These are phyloP conservation scores for Candida alai DNA, from an alignment of 805 yeast genomes.

Conservation along the genomic window DNA sequence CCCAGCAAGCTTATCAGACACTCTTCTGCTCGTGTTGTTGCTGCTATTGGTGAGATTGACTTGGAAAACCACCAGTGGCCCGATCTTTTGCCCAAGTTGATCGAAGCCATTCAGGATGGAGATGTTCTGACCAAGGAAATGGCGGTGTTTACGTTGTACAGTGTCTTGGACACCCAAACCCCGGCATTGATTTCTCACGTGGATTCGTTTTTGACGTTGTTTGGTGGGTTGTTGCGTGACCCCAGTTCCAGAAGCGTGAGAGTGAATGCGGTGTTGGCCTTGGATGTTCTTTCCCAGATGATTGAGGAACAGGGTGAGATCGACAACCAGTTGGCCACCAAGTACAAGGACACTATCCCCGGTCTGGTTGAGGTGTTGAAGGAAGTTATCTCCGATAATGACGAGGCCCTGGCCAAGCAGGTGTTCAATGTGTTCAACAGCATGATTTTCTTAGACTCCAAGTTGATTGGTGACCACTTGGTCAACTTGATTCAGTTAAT, in stretches of 20 bases:
- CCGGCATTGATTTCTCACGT: constrained; percentile 55
- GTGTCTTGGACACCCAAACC: constrained; percentile 71
- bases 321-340: constrained; percentile 40
- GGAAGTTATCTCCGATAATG: constrained; percentile 67
- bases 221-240: constrained; percentile 61
- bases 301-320: constrained; percentile 58
- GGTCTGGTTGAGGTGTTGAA: constrained; percentile 76
- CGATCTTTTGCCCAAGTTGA: constrained; percentile 66
- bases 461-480: constrained; percentile 73
- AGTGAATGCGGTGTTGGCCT: constrained; percentile 76
- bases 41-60: constrained; percentile 79
- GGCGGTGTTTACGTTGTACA: constrained; percentile 73
- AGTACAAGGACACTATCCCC: constrained; percentile 69
- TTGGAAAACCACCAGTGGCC: constrained; percentile 66
- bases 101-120: constrained; percentile 51
- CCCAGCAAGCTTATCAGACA: constrained; percentile 71
- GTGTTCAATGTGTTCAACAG: constrained; percentile 84
- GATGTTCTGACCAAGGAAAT: constrained; percentile 69
- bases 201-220: constrained; percentile 66
- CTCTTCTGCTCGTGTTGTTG: constrained; percentile 82
- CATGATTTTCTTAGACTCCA: constrained; percentile 70
- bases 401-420: constrained; percentile 65
- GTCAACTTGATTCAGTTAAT: constrained; percentile 66
- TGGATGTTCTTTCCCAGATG: constrained; percentile 65
- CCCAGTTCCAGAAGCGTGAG: constrained; percentile 68